Conservation (phyloP, 306 rosid genomes). For the Fagus crenata region DNA sequence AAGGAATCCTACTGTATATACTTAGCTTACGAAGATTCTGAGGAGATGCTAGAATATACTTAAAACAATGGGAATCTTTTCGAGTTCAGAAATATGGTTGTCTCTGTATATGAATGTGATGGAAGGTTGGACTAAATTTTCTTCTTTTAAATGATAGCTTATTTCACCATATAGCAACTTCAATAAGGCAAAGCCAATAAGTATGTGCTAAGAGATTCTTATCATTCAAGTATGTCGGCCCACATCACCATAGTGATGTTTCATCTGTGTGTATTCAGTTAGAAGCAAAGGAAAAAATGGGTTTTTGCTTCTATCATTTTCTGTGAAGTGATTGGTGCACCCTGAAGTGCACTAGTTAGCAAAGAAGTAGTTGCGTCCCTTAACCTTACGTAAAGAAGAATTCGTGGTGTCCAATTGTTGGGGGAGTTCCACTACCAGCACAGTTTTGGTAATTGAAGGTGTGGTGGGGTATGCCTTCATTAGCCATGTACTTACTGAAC, state of each 20-base stretch:
- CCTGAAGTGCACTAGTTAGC: background rate
- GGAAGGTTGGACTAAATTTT: slow-evolving; percentile 32
- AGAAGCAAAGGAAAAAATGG: background rate
- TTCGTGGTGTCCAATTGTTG: background rate
- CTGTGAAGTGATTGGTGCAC: slow-evolving; percentile 18
- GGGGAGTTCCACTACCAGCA: slow-evolving; percentile 30
- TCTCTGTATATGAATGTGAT: slow-evolving; percentile 34
- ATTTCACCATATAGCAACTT: slow-evolving; percentile 4
- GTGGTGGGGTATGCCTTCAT: slow-evolving; percentile 39
- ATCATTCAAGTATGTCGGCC: slow-evolving; percentile 25
- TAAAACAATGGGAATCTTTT: slow-evolving; percentile 26
- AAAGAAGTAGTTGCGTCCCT: background rate
- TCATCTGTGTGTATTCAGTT: background rate
- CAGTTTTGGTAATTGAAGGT: slow-evolving; percentile 17
- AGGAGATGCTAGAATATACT: slow-evolving; percentile 29
- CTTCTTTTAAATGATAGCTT: slow-evolving; percentile 33
- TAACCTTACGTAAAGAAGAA: slow-evolving; percentile 21
- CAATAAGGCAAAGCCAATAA: slow-evolving; percentile 16
- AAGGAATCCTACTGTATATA: background rate
- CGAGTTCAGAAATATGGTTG: slow-evolving; percentile 26
- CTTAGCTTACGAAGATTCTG: slow-evolving; percentile 25
- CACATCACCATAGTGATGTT: background rate
- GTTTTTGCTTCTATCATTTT: slow-evolving; percentile 7
- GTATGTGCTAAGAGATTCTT: slow-evolving; percentile 31
- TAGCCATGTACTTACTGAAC: slow-evolving; percentile 27